Conservation (phyloP, 2,329 filamentous ascomycete species). For the Talaromyces sp. region DNA sequence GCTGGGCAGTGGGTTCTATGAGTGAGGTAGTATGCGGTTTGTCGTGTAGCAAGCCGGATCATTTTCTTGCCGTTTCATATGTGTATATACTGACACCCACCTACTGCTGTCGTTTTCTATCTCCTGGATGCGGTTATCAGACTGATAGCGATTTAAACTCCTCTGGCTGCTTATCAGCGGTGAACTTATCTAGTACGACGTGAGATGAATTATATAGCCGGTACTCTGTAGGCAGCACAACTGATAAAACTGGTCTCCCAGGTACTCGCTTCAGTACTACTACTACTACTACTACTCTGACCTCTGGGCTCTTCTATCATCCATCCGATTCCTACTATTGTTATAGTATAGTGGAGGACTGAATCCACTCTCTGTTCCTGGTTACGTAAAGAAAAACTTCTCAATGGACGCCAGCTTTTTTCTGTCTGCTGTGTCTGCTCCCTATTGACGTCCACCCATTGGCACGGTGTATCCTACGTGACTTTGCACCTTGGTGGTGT, state of each 20-base stretch:
- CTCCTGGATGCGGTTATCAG: background rate
- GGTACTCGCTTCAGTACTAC: background rate
- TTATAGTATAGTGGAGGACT: background rate
- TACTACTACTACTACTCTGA: background rate
- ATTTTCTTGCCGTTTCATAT: background rate
- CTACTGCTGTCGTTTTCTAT: background rate
- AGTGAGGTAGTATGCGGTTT: background rate
- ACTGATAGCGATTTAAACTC: conserved; percentile 3
- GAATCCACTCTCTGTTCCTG: conserved; percentile 24
- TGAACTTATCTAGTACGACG: background rate
- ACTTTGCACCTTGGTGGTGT: conserved; percentile 6
- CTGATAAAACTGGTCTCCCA: background rate
- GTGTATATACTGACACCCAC: too few species aligned
- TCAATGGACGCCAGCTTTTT: conserved; percentile 16
- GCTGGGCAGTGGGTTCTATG: background rate
- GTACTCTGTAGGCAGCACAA: background rate
- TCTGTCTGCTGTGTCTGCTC: background rate
- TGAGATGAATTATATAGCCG: background rate
- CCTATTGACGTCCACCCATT: background rate
- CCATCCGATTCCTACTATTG: too few species aligned
- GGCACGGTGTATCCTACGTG: background rate
- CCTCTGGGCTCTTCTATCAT: too few species aligned
- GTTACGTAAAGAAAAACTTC: conserved; percentile 43
- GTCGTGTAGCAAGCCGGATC: background rate
- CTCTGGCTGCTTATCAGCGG: background rate